Evolutionary conservation across 129 eudicot species (phyloP), one percentile per base, ranked within the genome.

Genomic region (Lonicera japonica): DNA sequence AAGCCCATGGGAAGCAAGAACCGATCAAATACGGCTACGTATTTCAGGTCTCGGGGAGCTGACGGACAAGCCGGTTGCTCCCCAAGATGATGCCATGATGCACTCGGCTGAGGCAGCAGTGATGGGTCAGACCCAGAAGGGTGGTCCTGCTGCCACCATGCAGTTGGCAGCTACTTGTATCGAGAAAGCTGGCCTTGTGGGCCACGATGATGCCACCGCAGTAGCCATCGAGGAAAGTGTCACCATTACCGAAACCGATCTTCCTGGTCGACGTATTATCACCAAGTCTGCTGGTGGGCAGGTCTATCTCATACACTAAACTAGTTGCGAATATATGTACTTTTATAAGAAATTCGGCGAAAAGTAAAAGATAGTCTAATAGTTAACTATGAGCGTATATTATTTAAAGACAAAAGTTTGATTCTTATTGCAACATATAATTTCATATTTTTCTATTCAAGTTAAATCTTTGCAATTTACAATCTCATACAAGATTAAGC

Each of bases 81-180:
- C 97, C 5, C 69, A 68, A 48, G 94, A 90, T 52, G 97, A 94
- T 0, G 83, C 87, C 63, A 64, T 84, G 85, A 86, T 86, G 94
- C 95, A 83, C 67, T 66, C 85, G 6, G 95, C 95, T 0, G 95
- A 90, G 63, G 41, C 74, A 21, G 53, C 59, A n/a, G 83, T 79
- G 11, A 70, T 81, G 2, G 95, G 97, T n/a, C 78, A 64, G 53
- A 81, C 83, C 1, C 79, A 72, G 36, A 81, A 77, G 60, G 97
- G 87, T 14, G 94, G 95, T 17, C 75, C 87, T 14, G 95, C 94
- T 19, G 85, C 89, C 7, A 77, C 75, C 53, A 83, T 90, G 87
- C 97, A 90, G 70, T 70, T 84, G 0, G 97, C 90, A 5, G 97
- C 97, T 9, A 52, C 83, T n/a, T 5, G 45, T 0, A 90, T 83